Evolutionary conservation across 345 rosid genomes (phyloP).

Genomic region (Litchi chinensis): DNA sequence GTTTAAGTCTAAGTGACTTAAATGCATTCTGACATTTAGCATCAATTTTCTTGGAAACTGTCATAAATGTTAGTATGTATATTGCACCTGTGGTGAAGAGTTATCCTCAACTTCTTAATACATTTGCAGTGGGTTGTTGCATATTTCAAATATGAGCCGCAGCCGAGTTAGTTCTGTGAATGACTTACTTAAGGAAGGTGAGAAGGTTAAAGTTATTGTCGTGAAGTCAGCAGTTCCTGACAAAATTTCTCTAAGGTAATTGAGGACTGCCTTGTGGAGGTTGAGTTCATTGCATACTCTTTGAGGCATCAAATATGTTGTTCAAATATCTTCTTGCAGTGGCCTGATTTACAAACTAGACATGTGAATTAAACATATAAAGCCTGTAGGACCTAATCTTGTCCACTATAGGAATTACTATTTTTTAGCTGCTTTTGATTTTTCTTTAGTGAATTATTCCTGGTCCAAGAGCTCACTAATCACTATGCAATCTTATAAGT

Average conservation of each 20-base stretch:
- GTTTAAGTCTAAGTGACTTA: neutral
- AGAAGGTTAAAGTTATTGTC: slow-evolving; percentile 76
- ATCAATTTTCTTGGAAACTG: slow-evolving; percentile 7
- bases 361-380: neutral
- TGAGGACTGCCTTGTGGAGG: slow-evolving; percentile 7
- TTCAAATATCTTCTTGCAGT: neutral
- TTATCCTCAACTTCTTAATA: slow-evolving; percentile 16
- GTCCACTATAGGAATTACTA: neutral
- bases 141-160: slow-evolving; percentile 75
- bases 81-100: neutral
- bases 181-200: slow-evolving; percentile 70
- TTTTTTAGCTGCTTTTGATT: neutral
- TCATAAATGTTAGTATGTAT: neutral
- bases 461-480: neutral
- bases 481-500: neutral
- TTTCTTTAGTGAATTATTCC: neutral
- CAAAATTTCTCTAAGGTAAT: slow-evolving; percentile 87
- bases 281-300: slow-evolving; percentile 10
- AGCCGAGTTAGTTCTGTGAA: slow-evolving; percentile 53
- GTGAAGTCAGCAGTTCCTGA: slow-evolving; percentile 73
- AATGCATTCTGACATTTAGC: neutral
- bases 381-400: neutral
- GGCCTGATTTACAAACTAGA: neutral
- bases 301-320: neutral
- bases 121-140: slow-evolving; percentile 78